Evolutionary conservation across 2,329 filamentous ascomycete genomes (phyloP).

Genomic region (Diaporthe nobilis): DNA sequence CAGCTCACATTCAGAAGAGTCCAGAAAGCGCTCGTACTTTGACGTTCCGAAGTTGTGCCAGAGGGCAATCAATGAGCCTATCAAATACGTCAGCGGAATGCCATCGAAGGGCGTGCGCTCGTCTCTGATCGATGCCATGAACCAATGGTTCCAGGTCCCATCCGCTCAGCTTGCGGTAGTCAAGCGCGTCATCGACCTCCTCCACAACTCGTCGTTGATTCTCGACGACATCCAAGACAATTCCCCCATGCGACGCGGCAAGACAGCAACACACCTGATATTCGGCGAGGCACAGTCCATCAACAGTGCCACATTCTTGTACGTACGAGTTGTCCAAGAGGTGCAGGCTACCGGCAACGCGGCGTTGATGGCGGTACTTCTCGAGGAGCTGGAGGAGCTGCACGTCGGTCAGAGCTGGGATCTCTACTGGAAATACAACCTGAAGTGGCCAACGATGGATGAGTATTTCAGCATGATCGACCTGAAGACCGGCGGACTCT

Average conservation of each 20-base stretch:
- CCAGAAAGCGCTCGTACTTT: background rate
- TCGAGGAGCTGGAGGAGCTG: slow-evolving; percentile 40
- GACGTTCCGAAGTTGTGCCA: background rate
- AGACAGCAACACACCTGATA: slow-evolving; percentile 9
- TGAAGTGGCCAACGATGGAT: slow-evolving; percentile 39
- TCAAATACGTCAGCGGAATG: slow-evolving; percentile 11
- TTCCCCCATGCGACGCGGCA: slow-evolving; percentile 3
- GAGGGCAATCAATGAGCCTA: slow-evolving; percentile 8
- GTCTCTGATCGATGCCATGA: slow-evolving; percentile 11
- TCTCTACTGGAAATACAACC: slow-evolving; percentile 45
- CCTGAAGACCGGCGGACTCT: slow-evolving; percentile 21
- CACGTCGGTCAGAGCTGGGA: slow-evolving; percentile 47
- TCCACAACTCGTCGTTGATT: slow-evolving; percentile 21
- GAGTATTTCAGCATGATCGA: slow-evolving; percentile 49
- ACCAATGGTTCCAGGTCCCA: slow-evolving; percentile 2
- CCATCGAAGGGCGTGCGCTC: slow-evolving; percentile 17
- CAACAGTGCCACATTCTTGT: slow-evolving; percentile 19
- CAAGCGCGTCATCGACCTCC: slow-evolving; percentile 4
- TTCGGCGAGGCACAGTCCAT: slow-evolving; percentile 20
- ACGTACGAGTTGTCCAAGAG: background rate
- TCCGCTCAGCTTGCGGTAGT: background rate
- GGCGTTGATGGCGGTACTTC: background rate
- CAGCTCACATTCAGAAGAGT: slow-evolving; percentile 4
- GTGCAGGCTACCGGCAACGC: background rate
- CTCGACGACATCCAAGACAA: slow-evolving; percentile 27